phyloP scores from a whole-genome alignment of 2,329 filamentous ascomycete species.

The Ceratocystis huliohia region DNA sequence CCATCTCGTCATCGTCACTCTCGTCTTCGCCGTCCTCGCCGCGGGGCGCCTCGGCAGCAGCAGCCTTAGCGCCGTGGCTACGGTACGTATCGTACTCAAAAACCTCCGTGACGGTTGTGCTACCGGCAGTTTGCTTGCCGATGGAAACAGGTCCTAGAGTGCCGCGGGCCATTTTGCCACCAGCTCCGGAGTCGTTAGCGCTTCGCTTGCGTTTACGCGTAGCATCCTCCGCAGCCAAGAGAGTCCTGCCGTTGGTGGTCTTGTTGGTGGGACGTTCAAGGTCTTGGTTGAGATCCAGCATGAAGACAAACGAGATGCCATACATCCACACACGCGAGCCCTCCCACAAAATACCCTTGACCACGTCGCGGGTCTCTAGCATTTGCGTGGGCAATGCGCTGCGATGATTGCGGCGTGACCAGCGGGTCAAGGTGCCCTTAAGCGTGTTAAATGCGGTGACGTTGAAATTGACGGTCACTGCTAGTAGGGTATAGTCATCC shows the following conservation, averaged over 20 bases:
- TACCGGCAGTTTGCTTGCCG: slow-evolving; percentile 27
- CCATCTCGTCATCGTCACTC: slow-evolving; percentile 27
- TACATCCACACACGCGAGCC: slow-evolving; percentile 72
- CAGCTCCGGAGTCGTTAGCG: slow-evolving; percentile 39
- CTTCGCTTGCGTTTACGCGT: slow-evolving; percentile 44
- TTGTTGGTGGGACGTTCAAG: slow-evolving; percentile 33
- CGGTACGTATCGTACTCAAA: slow-evolving; percentile 20
- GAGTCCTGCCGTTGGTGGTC: slow-evolving; percentile 23
- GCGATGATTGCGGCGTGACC: slow-evolving; percentile 75
- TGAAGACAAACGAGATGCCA: slow-evolving; percentile 73
- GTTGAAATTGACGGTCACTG: slow-evolving; percentile 42
- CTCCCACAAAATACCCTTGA: slow-evolving; percentile 79
- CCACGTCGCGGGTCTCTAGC: slow-evolving; percentile 60
- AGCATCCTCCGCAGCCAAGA: slow-evolving; percentile 23
- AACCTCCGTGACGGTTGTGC: slow-evolving; percentile 15
- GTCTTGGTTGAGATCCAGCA: slow-evolving; percentile 74
- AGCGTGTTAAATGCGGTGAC: slow-evolving; percentile 68
- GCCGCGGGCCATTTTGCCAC: slow-evolving; percentile 38
- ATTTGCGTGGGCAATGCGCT: slow-evolving; percentile 62
- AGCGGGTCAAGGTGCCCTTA: slow-evolving; percentile 65
- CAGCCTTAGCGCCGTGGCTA: slow-evolving; percentile 20
- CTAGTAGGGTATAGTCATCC: slow-evolving; percentile 41
- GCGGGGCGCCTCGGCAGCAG: slow-evolving; percentile 22
- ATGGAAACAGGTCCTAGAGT: slow-evolving; percentile 35
- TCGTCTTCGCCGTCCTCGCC: slow-evolving; percentile 30